phyloP scores from a whole-genome alignment of 148 eudicot genomes.

The Camellia japonica region DNA sequence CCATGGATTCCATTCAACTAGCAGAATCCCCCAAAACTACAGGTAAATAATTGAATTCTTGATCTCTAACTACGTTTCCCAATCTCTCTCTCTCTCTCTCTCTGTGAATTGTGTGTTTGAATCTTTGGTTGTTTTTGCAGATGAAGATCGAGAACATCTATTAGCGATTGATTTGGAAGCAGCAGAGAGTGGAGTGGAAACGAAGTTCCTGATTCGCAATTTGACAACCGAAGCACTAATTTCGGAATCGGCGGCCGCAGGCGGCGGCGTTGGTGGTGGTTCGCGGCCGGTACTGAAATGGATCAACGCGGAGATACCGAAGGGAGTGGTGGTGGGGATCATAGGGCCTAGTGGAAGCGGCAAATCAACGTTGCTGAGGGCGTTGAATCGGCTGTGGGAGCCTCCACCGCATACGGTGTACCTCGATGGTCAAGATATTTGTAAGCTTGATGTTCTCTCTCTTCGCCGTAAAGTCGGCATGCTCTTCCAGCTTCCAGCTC shows the following conservation, averaged over 20 bases:
- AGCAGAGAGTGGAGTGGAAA: neutral
- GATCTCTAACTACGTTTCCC: too few relatives aligned
- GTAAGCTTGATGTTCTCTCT: constrained; percentile 38
- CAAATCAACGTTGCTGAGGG: constrained; percentile 52
- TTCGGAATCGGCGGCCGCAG: constrained; percentile 21
- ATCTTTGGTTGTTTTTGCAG: neutral
- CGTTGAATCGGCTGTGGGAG: constrained; percentile 58
- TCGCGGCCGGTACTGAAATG: constrained; percentile 23
- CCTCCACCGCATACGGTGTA: constrained; percentile 44
- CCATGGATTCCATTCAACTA: neutral
- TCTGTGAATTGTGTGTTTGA: neutral
- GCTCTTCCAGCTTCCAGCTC: constrained; percentile 58
- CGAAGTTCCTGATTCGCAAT: constrained; percentile 31
- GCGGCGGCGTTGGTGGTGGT: constrained; percentile 17
- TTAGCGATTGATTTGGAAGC: constrained; percentile 20
- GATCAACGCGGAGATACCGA: constrained; percentile 37
- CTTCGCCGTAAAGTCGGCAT: constrained; percentile 58
- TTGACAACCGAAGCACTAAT: constrained; percentile 17
- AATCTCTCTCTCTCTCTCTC: neutral
- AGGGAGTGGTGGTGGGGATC: constrained; percentile 47
- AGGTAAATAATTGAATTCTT: neutral
- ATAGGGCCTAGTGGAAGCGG: constrained; percentile 67
- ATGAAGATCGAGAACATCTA: constrained; percentile 24
- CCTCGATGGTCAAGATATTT: constrained; percentile 47
- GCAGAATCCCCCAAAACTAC: neutral